Conservation (phyloP, 371 early-diverging fungal genomes). For the Circinella minor region DNA sequence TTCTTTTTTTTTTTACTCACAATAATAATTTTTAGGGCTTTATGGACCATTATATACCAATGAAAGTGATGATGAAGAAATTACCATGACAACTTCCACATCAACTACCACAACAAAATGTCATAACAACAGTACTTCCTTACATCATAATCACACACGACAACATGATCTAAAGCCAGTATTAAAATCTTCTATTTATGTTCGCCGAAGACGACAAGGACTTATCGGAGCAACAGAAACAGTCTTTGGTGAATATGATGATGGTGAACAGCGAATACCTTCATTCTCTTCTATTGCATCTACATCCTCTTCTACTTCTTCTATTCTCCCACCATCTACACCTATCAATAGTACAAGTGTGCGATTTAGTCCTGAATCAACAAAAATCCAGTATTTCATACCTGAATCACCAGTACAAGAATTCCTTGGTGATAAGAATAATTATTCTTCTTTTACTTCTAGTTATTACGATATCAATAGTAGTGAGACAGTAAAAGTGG, state of each 20-base stretch:
- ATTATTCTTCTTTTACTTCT: no score
- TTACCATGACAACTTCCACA: background rate
- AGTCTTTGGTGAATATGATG: background rate
- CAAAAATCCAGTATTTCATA: conserved; percentile 20
- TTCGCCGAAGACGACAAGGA: background rate
- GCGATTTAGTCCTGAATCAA: conserved; percentile 29
- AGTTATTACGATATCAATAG: background rate
- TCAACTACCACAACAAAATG: background rate
- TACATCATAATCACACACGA: background rate
- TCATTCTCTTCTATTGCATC: conserved; percentile 11
- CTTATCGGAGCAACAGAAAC: background rate
- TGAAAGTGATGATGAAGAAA: conserved; percentile 8
- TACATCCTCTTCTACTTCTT: conserved; percentile 2
- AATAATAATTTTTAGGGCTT: conserved; percentile 29
- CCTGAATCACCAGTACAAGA: conserved; percentile 30
- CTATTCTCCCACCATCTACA: background rate
- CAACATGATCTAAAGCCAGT: conserved; percentile 24
- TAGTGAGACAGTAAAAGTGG: background rate
- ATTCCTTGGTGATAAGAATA: background rate
- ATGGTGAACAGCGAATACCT: background rate
- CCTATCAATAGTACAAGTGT: conserved; percentile 16
- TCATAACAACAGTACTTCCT: background rate
- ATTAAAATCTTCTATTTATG: conserved; percentile 17
- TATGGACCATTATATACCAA: conserved; percentile 40
- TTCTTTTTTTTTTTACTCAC: background rate